These are phyloP conservation scores for Pichia phayaonensis DNA, from an alignment of 805 yeast species.

Conservation along the genomic window DNA sequence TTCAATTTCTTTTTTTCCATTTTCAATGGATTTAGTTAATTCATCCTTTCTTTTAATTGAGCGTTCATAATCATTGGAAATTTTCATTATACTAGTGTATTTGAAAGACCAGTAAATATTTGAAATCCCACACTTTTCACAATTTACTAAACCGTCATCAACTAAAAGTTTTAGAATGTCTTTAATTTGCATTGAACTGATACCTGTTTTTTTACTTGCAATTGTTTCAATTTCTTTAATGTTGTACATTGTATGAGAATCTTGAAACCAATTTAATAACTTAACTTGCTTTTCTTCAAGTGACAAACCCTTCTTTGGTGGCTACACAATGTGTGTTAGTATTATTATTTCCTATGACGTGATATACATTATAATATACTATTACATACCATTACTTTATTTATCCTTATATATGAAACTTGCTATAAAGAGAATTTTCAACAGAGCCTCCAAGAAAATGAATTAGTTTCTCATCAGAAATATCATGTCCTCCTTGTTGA, in stretches of 20 bases:
- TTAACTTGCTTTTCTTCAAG: constrained; percentile 34
- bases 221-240: constrained; percentile 44
- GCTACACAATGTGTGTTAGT: constrained; percentile 11
- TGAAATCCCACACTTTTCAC: constrained; percentile 49
- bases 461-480: constrained; percentile 6
- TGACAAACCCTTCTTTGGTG: constrained; percentile 22
- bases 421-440: constrained; percentile 2
- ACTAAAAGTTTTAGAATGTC: constrained; percentile 38
- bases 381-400: not conserved
- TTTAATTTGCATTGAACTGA: constrained; percentile 48
- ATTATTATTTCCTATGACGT: not conserved
- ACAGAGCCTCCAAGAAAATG: constrained; percentile 13
- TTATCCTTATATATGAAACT: not conserved
- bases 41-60: constrained; percentile 6
- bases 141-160: constrained; percentile 42
- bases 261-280: constrained; percentile 33
- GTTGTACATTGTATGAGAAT: constrained; percentile 34
- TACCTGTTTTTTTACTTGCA: constrained; percentile 40
- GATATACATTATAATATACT: not conserved
- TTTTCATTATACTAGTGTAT: constrained; percentile 18
- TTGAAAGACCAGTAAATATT: constrained; percentile 46
- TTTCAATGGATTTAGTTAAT: constrained; percentile 5
- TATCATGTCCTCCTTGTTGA: not conserved
- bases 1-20: constrained; percentile 10
- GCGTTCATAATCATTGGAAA: constrained; percentile 10